phyloP scores from a whole-genome alignment of 495 filamentous ascomycete genomes.

The Hypoxylon rickii region DNA sequence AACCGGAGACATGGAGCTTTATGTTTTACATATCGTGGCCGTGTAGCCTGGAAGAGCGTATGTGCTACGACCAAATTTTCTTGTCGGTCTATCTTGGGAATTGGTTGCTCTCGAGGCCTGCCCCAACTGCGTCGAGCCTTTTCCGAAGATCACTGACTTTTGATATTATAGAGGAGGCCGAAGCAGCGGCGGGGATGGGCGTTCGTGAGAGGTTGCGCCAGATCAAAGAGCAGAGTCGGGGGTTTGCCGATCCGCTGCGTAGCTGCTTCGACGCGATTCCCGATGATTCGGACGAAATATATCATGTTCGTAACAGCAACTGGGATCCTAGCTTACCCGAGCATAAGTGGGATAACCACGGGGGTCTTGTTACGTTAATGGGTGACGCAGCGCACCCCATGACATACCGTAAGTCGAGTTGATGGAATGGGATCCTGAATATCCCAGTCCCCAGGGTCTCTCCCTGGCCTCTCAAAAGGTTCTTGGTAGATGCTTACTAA shows the following conservation, averaged over 20 bases:
- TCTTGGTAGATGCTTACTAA: no score
- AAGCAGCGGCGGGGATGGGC: constrained; percentile 29
- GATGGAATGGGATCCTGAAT: no score
- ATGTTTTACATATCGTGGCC: constrained; percentile 41
- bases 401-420: constrained; percentile 58
- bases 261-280: constrained; percentile 49
- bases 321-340: constrained; percentile 47
- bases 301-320: constrained; percentile 40
- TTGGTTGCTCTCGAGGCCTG: no score
- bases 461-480: no score
- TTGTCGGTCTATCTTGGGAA: no score
- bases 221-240: constrained; percentile 44
- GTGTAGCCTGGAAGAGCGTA: constrained; percentile 39
- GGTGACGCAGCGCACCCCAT: constrained; percentile 66
- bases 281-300: constrained; percentile 47
- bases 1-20: constrained; percentile 53
- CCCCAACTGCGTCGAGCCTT: no score
- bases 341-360: constrained; percentile 51
- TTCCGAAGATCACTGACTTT: no score
- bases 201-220: constrained; percentile 21
- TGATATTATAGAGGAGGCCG: no score
- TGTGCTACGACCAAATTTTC: no score
- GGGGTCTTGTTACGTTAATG: constrained; percentile 55
- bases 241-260: constrained; percentile 46
- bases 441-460: no score